These are phyloP conservation scores for Aspergillus eucalypticola DNA, from an alignment of 2,329 filamentous ascomycete genomes.

Conservation along the genomic window DNA sequence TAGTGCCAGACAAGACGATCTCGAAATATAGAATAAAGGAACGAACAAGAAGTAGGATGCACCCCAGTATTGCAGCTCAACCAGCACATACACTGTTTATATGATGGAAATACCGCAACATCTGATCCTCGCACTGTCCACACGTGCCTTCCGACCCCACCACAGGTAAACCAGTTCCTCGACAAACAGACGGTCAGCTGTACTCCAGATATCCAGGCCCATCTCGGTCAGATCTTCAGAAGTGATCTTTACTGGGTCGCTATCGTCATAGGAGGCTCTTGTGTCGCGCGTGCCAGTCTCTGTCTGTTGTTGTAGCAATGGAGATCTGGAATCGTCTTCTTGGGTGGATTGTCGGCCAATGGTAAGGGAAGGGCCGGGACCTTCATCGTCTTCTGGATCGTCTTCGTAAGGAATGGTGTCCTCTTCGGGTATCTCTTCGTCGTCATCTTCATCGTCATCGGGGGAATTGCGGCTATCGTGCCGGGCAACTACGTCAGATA, in stretches of 20 bases:
- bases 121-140: conserved; percentile 46
- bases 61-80: not conserved
- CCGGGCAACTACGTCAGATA: conserved; percentile 47
- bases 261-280: conserved; percentile 4
- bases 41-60: not conserved
- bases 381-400: conserved; percentile 21
- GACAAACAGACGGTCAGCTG: conserved; percentile 48
- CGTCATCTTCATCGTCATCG: conserved; percentile 9
- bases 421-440: not conserved
- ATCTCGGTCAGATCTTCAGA: conserved; percentile 50
- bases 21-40: not conserved
- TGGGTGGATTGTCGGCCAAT: conserved; percentile 27
- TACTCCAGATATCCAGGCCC: conserved; percentile 53
- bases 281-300: conserved; percentile 11
- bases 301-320: conserved; percentile 23
- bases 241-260: conserved; percentile 39
- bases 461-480: conserved; percentile 31
- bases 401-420: not conserved
- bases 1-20: not conserved
- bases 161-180: conserved; percentile 48
- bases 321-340: conserved; percentile 31
- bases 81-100: conserved; percentile 18
- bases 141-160: conserved; percentile 47
- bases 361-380: conserved; percentile 22
- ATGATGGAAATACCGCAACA: conserved; percentile 52